Conservation (phyloP, 2,329 filamentous ascomycete species). For the Bipolaris oryzae region DNA sequence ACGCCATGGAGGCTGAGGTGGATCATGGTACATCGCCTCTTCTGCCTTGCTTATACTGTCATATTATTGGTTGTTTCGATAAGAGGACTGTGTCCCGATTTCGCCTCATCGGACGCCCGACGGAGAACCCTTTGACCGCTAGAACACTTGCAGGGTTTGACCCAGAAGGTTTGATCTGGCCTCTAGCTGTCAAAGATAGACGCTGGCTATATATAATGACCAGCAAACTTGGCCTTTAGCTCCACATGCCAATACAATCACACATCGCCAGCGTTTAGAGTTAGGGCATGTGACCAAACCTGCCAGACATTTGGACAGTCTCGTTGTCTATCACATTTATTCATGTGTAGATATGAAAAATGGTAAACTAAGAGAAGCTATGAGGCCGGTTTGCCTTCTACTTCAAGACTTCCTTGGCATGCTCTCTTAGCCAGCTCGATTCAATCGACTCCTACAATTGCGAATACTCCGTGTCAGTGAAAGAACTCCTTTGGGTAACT, state of each 20-base stretch:
- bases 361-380: neutral
- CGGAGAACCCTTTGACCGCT: neutral
- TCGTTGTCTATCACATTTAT: neutral
- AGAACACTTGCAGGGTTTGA: neutral
- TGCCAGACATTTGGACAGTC: neutral
- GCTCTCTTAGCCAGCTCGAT: neutral
- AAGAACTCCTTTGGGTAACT: neutral
- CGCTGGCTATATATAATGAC: neutral
- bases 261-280: neutral
- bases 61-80: neutral
- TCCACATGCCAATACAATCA: neutral
- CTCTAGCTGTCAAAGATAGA: neutral
- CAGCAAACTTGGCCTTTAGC: neutral
- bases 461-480: neutral
- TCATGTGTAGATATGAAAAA: neutral
- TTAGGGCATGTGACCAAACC: neutral
- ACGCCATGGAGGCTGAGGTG: neutral
- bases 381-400: neutral
- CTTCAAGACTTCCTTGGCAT: neutral
- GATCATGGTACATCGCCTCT: neutral
- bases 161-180: neutral
- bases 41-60: neutral
- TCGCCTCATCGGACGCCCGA: neutral
- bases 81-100: neutral
- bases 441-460: neutral